These are phyloP conservation scores for Aureobasidium namibiae DNA, from an alignment of 2,329 filamentous ascomycete species.

Conservation along the genomic window DNA sequence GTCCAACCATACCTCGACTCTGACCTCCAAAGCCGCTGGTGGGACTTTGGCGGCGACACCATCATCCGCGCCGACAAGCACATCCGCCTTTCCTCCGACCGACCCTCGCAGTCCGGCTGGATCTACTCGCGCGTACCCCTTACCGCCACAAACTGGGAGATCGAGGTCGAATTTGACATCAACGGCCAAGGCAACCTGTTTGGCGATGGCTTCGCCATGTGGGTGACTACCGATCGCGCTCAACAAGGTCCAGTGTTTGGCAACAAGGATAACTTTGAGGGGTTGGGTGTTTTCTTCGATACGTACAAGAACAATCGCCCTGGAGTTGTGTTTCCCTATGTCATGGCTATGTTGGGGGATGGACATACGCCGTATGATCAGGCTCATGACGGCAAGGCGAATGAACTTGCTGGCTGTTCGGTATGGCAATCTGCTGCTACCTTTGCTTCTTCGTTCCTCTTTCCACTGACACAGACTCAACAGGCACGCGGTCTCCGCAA, in stretches of 20 bases:
- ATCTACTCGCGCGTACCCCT: conserved; percentile 88
- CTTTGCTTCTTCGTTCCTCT: background rate
- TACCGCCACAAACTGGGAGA: conserved; percentile 98
- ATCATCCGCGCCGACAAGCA: conserved; percentile 73
- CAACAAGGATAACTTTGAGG: conserved; percentile 79
- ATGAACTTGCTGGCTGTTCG: conserved; percentile 90
- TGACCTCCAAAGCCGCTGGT: conserved; percentile 97
- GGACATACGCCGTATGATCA: conserved; percentile 86
- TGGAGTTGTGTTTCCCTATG: conserved; percentile 89
- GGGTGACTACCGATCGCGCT: conserved; percentile 90
- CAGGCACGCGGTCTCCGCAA: conserved; percentile 79
- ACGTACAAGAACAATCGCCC: conserved; percentile 99
- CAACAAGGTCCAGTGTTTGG: conserved; percentile 80
- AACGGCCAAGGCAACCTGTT: conserved; percentile 82
- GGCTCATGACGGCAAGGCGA: conserved; percentile 85
- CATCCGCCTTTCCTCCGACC: conserved; percentile 84
- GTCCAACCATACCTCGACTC: conserved; percentile 87
- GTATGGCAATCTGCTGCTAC: too few relatives aligned
- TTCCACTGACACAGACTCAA: conserved; percentile 13
- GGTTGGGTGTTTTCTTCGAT: conserved; percentile 90
- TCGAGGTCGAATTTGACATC: conserved; percentile 93
- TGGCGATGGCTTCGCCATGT: conserved; percentile 95
- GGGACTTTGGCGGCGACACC: conserved; percentile 95
- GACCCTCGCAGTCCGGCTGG: conserved; percentile 85
- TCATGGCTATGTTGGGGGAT: conserved; percentile 98